Base-by-base conservation (phyloP, 2,329 filamentous ascomycete species). In the Rachicladosporium sp. region DNA sequence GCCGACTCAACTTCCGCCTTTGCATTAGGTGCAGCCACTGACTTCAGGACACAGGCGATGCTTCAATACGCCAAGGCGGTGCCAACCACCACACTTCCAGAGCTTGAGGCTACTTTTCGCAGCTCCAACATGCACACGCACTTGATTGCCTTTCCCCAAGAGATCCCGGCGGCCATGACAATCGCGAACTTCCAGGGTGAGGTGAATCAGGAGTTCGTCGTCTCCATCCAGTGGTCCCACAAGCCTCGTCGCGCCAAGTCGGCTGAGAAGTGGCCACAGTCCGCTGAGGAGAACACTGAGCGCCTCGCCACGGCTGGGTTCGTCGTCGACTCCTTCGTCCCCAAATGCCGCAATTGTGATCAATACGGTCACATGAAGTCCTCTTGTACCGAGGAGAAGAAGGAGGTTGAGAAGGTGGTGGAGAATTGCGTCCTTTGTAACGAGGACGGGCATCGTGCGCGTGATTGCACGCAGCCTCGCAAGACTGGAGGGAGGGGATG, bases 101-200 rank as follows among this genome's bases (percentile, higher is more conserved):
- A 78, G n/a, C 65, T 86, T 4, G 79, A 86, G 63, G 51, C 65
- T 27, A 66, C 67, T 1, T 70, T 85, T 53, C 74, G 80, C 6
- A 49, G 58, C 2, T 63, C 73, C 32, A 54, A 63, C 0, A 66
- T 81, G 43, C 59, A 60, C 3, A 60, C 81, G 10, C 79, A 70
- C 60, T 61, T 85, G 38, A 79, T 84, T 47, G 75, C 74, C 5
- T 53, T 82, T 63, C 71, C 73, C 47, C 61, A 71, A 29, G 56
- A 68, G 4, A 57, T 81, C 23, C 54, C 67, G 1, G 53, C 61
- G 1, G 74, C 76, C 4, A 70, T 78, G 48, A 82, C 76, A 44
- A 79, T 81, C 59, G 80, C 84, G 74, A 78, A 84, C 47, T 63
- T 83, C 1, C 78, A 84, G 51, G 80, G 80, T 4, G 74, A 80